A percentile compares a stretch with the other conserved stretches of the same genome.
phyloP scores from a whole-genome alignment of 1,139 yeast genomes.

The Yamadazyma pseudoaaseri region DNA sequence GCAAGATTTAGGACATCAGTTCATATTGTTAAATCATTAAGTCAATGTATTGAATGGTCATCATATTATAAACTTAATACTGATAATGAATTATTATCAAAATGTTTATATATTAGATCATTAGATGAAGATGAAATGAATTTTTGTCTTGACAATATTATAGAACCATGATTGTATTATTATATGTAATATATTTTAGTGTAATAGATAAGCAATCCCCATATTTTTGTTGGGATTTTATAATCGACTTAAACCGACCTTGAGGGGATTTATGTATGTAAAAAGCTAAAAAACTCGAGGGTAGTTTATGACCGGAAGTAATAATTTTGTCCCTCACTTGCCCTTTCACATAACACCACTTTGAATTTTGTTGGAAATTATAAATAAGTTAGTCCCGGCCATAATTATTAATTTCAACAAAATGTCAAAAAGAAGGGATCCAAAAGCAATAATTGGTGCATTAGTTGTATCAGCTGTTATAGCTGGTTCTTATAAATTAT shows the following conservation, averaged over 20 bases:
- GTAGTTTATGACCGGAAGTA: too few species aligned
- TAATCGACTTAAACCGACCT: too few species aligned
- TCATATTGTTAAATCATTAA: slow-evolving; percentile 71
- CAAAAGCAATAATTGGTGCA: slow-evolving; percentile 35
- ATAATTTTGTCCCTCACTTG: too few species aligned
- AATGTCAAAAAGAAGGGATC: slow-evolving; percentile 22
- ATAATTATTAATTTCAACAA: too few species aligned
- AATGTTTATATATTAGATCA: slow-evolving; percentile 78
- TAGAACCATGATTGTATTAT: slow-evolving; percentile 6
- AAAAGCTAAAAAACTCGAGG: too few species aligned
- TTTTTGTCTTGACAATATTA: slow-evolving; percentile 17
- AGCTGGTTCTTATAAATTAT: slow-evolving; percentile 36
- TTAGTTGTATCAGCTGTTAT: slow-evolving; percentile 36
- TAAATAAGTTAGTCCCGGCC: background rate
- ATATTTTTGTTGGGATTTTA: too few species aligned
- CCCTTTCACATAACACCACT: background rate
- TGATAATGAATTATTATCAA: slow-evolving; percentile 67
- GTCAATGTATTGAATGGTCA: slow-evolving; percentile 87
- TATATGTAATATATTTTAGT: background rate
- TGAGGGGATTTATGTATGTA: too few species aligned
- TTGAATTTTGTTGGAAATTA: background rate
- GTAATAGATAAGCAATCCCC: too few species aligned
- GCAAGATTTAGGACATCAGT: slow-evolving; percentile 78
- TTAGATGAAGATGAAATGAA: slow-evolving; percentile 78
- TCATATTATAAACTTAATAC: slow-evolving; percentile 52